phyloP scores from a whole-genome alignment of 352 stramenopile species.

The Phytophthora vignae region DNA sequence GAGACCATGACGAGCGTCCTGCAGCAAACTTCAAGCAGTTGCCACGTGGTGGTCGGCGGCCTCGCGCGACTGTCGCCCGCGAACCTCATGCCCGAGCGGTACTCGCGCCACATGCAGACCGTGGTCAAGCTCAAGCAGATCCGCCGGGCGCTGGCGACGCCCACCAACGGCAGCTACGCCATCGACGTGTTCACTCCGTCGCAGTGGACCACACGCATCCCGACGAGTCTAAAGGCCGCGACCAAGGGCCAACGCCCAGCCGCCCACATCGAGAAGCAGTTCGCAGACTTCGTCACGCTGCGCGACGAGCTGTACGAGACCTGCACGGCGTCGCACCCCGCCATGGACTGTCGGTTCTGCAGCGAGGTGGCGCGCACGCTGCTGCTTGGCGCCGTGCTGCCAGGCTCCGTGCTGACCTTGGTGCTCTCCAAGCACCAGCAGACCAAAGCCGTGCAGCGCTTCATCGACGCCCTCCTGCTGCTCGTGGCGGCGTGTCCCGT shows the following conservation, averaged over 20 bases:
- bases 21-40: slow-evolving; percentile 2
- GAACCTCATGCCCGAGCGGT: slow-evolving; percentile 26
- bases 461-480: slow-evolving; percentile 21
- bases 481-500: slow-evolving; percentile 15
- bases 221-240: slow-evolving; percentile 18
- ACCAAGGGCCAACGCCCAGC: slow-evolving; percentile 13
- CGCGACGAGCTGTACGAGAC: slow-evolving; percentile 42
- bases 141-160: slow-evolving; percentile 15
- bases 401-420: slow-evolving; percentile 15
- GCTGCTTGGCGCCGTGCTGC: slow-evolving; percentile 29
- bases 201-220: slow-evolving; percentile 23
- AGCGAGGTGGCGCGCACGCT: slow-evolving; percentile 40
- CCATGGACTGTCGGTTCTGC: slow-evolving; percentile 43
- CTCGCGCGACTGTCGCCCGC: slow-evolving; percentile 20
- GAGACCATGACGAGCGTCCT: slow-evolving; percentile 1
- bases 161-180: slow-evolving; percentile 11
- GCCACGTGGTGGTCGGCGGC: slow-evolving; percentile 2
- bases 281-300: slow-evolving; percentile 43
- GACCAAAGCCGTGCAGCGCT: slow-evolving; percentile 26
- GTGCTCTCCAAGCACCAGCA: slow-evolving; percentile 27
- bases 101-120: slow-evolving; percentile 32
- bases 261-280: slow-evolving; percentile 17
- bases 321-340: slow-evolving; percentile 30
- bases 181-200: slow-evolving; percentile 28
- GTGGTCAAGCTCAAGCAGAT: slow-evolving; percentile 29